Base-by-base conservation (phyloP, 2,329 filamentous ascomycete species). In the Pseudocercospora eumusae region DNA sequence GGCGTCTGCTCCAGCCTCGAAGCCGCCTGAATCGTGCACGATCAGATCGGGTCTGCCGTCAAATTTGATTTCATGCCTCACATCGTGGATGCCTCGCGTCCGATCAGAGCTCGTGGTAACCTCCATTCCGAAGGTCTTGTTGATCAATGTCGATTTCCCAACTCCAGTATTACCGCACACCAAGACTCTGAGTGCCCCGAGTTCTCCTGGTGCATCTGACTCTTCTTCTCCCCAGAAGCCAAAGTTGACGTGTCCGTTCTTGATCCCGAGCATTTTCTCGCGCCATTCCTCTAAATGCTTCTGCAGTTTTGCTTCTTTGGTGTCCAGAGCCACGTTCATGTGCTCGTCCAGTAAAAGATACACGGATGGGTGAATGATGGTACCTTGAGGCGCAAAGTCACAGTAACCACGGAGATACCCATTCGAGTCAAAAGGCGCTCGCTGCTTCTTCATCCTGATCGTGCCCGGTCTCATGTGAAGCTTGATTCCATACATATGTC, bases 21-120 rank as follows among this genome's bases (percentile, higher is more conserved):
- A 75, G 3, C 74, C 74, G 56, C 73, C 68, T 33, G 73, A 75
- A 56, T 76, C 74, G 53, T 76, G 74, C 27, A 75, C 66, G n/a
- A 76, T 64, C 5, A 75, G 56, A 56, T 74, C 74, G 11, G 72
- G 73, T 57, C 73, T 64, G 40, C 74, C 71, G n/a, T 71, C 68
- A 42, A 68, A 73, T 28, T 66, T 70, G 45, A 75, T 73, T 23
- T 71, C 72, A 27, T 73, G 56, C 36, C 68, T 70, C 27, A 75
- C 70, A 57, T 75, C 72, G 56, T 75, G 74, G 10, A 69, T 64
- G 33, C 73, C 74, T 61, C 72, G 66, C 56, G 64, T 59, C 25
- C 72, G 67, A 58, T 69, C 59, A n/a, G 70, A 72, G 21, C 60
- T 65, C 45, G 66, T 66, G 6, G 67, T 69, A 56, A 75, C 69